Evolutionary conservation across 106 monocot species (phyloP).

Genomic region (Phalaenopsis equestris): DNA sequence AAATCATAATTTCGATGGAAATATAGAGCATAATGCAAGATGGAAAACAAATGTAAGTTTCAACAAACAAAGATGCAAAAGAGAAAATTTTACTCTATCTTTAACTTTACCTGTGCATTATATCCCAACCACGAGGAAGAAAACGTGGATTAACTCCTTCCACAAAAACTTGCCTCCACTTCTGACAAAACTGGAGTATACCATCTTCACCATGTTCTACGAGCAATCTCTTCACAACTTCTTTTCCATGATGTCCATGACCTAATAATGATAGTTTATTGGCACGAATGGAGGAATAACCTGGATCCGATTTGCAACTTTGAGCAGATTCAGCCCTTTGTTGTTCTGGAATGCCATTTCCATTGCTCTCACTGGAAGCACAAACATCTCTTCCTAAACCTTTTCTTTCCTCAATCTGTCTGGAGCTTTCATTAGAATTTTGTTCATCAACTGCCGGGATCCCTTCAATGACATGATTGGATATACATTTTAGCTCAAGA

Average conservation of each 20-base stretch:
- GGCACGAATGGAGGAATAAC: constrained; percentile 19
- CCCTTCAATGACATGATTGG: constrained; percentile 3
- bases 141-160: constrained; percentile 70
- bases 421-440: constrained; percentile 7
- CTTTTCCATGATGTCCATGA: constrained; percentile 89
- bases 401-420: constrained; percentile 9
- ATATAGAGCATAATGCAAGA: not conserved
- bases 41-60: not conserved
- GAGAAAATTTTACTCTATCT: not conserved
- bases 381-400: constrained; percentile 7
- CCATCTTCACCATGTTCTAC: constrained; percentile 67
- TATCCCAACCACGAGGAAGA: constrained; percentile 84
- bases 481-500: constrained; percentile 5
- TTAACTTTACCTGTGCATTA: constrained; percentile 73
- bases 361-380: constrained; percentile 6
- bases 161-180: constrained; percentile 94
- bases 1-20: not conserved
- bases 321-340: constrained; percentile 1
- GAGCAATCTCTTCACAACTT: constrained; percentile 73
- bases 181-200: constrained; percentile 72
- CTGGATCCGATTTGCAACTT: constrained; percentile 8
- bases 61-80: not conserved
- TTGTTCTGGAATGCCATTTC: constrained; percentile 10
- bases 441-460: constrained; percentile 6
- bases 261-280: constrained; percentile 77